Conservation (phyloP, 768 basidiomycete genomes). For the Rhodosporidiobolus odoratus region DNA sequence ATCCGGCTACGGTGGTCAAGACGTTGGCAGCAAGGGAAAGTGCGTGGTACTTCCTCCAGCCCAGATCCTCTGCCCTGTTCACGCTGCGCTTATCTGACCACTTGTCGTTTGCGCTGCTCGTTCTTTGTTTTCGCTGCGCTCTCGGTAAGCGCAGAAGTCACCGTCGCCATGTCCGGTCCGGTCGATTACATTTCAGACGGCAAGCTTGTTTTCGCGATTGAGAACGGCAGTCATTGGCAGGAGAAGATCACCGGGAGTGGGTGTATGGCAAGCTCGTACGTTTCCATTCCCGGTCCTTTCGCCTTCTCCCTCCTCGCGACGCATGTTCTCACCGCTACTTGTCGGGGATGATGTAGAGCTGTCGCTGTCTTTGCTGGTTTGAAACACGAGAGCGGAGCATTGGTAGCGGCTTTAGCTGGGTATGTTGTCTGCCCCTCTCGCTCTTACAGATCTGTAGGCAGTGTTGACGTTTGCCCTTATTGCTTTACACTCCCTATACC, state of each 20-base stretch:
- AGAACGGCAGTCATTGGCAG: slow-evolving; percentile 69
- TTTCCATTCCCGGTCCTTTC: background rate
- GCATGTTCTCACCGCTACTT: background rate
- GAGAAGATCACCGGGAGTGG: slow-evolving; percentile 84
- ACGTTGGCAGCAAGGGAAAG: slow-evolving; percentile 67
- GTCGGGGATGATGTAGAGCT: slow-evolving; percentile 53
- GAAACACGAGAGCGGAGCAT: slow-evolving; percentile 44
- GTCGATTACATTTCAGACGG: slow-evolving; percentile 84
- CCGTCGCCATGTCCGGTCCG: slow-evolving; percentile 73
- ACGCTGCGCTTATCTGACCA: too few relatives aligned
- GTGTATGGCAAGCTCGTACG: slow-evolving; percentile 55
- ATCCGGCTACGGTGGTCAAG: slow-evolving; percentile 67
- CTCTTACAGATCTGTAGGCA: background rate
- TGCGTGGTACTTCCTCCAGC: slow-evolving; percentile 48
- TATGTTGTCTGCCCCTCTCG: slow-evolving; percentile 46
- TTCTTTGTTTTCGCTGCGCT: background rate
- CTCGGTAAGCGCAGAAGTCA: slow-evolving; percentile 60
- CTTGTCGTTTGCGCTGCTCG: background rate
- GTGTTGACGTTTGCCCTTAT: background rate
- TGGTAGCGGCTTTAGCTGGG: slow-evolving; percentile 72
- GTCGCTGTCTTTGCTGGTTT: slow-evolving; percentile 63
- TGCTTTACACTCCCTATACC: background rate
- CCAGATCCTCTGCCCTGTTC: background rate
- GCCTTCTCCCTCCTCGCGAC: too few relatives aligned
- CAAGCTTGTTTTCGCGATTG: slow-evolving; percentile 58